Conservation (phyloP, 129 eudicot genomes). For the Apium graveolens region DNA sequence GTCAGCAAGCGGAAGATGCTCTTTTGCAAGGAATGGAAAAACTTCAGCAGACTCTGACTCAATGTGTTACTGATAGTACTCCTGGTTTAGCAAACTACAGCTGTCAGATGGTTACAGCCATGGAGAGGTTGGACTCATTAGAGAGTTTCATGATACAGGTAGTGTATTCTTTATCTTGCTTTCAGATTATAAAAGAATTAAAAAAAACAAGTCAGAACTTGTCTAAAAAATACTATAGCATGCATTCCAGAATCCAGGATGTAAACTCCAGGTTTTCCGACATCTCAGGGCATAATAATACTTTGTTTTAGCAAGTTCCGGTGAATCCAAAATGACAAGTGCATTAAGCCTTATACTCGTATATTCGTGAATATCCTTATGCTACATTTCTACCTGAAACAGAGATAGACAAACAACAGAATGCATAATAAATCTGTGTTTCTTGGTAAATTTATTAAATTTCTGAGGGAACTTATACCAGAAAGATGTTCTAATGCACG, state of each 20-base stretch:
- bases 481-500: not conserved
- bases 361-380: not conserved
- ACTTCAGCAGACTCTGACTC: constrained; percentile 77
- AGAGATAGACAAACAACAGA: not conserved
- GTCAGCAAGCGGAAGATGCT: constrained; percentile 93
- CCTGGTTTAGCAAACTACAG: constrained; percentile 36
- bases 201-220: too few species aligned
- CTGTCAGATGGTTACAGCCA: constrained; percentile 48
- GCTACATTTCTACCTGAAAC: not conserved
- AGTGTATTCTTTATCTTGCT: not conserved
- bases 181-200: not conserved
- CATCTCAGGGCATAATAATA: too few species aligned
- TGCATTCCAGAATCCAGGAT: not conserved
- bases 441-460: not conserved
- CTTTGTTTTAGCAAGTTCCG: too few species aligned
- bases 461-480: not conserved
- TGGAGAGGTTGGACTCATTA: constrained; percentile 61
- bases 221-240: not conserved
- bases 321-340: too few species aligned
- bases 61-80: constrained; percentile 40
- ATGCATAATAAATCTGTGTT: not conserved
- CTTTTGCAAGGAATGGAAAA: constrained; percentile 77
- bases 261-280: not conserved
- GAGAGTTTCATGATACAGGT: constrained; percentile 82
- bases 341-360: not conserved